These are phyloP conservation scores for Ricinus communis DNA, from an alignment of 345 rosid genomes.

Conservation along the genomic window DNA sequence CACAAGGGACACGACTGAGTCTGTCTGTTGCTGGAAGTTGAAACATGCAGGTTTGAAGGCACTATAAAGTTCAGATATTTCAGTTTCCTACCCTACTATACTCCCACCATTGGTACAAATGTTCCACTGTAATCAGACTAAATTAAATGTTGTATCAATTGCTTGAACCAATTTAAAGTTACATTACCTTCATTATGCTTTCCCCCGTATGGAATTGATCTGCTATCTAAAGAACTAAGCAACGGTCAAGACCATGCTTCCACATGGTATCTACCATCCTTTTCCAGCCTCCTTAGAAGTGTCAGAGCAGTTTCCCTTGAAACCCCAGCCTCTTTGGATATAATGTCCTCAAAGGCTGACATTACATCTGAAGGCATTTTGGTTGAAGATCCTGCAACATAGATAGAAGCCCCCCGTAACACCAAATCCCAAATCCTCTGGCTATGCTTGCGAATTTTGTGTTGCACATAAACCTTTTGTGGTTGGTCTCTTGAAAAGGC, in stretches of 20 bases:
- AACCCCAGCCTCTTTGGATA: conserved; percentile 58
- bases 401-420: conserved; percentile 60
- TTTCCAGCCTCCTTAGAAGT: conserved; percentile 72
- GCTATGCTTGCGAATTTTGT: conserved; percentile 67
- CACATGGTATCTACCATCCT: conserved; percentile 76
- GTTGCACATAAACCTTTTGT: conserved; percentile 87
- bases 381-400: conserved; percentile 86
- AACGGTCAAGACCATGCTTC: conserved; percentile 88
- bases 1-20: no score
- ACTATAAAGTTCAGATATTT: neutral
- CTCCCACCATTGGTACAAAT: neutral
- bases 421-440: conserved; percentile 61
- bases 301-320: conserved; percentile 53
- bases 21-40: no score
- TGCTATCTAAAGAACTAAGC: neutral
- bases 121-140: neutral
- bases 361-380: conserved; percentile 87
- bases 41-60: no score
- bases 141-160: conserved; percentile 1
- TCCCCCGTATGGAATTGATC: neutral
- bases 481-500: conserved; percentile 95
- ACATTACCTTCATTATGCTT: neutral
- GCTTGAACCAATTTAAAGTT: neutral
- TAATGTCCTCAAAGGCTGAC: conserved; percentile 70
- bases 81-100: neutral